phyloP scores from a whole-genome alignment of 2,329 filamentous ascomycete species.

The Graphilbum sp. region DNA sequence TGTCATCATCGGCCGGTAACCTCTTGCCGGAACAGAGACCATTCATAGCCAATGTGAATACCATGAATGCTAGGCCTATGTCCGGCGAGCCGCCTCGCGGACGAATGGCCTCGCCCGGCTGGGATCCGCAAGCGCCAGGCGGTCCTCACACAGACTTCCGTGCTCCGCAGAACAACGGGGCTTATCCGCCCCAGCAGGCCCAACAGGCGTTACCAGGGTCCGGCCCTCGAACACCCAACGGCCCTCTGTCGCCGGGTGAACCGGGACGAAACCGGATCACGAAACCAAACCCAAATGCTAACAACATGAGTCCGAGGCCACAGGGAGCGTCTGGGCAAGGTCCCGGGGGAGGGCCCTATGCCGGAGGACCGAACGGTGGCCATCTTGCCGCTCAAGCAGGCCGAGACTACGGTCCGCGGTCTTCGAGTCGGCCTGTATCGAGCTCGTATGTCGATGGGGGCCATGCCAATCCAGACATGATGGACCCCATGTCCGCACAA shows the following conservation, averaged over 20 bases:
- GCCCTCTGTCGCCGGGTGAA: slow-evolving; percentile 11
- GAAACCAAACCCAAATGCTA: slow-evolving; percentile 16
- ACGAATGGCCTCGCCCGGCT: slow-evolving; percentile 27
- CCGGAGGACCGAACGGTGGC: neutral
- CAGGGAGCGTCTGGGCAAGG: neutral
- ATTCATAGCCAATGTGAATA: too few relatives aligned
- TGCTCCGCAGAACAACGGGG: slow-evolving; percentile 3
- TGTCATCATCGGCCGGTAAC: slow-evolving; percentile 28
- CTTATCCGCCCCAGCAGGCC: too few relatives aligned
- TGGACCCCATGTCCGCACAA: slow-evolving; percentile 12
- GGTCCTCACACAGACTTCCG: slow-evolving; percentile 16
- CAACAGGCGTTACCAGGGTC: neutral
- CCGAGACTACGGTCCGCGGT: slow-evolving; percentile 23
- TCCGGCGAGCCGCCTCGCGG: slow-evolving; percentile 22
- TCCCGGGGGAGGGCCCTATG: neutral
- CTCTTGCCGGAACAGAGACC: slow-evolving; percentile 20
- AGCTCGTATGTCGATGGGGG: slow-evolving; percentile 14
- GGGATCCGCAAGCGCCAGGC: slow-evolving; percentile 24
- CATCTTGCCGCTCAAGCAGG: slow-evolving; percentile 13
- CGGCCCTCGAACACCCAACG: slow-evolving; percentile 1
- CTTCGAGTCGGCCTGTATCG: slow-evolving; percentile 16
- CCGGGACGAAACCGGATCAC: slow-evolving; percentile 21
- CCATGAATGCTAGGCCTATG: too few relatives aligned
- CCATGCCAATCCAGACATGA: slow-evolving; percentile 14
- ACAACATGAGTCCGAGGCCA: neutral